These are phyloP conservation scores for Massospora cicadina DNA, from an alignment of 371 early-diverging fungal species.

Conservation along the genomic window DNA sequence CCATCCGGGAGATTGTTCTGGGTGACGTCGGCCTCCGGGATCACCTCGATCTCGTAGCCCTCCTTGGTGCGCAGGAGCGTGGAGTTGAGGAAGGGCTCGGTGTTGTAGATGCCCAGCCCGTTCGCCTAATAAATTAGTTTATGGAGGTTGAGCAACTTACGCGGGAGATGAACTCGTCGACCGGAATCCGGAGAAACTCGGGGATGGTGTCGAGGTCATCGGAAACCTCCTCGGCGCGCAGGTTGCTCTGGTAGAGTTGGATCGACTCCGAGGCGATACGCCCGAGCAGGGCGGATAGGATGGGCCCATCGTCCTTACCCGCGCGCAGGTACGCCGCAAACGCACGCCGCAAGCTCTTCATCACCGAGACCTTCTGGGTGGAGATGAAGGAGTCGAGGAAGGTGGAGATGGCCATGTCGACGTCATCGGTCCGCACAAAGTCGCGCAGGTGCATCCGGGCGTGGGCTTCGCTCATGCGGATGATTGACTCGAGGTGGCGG, in stretches of 20 bases:
- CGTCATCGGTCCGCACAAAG: slow-evolving; percentile 79
- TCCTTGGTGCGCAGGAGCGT: neutral
- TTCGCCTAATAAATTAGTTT: neutral
- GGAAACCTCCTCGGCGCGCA: neutral
- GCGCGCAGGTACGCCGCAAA: neutral
- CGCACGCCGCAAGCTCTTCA: slow-evolving; percentile 47
- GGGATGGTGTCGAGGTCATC: neutral
- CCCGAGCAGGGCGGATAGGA: neutral
- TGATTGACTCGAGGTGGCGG: slow-evolving; percentile 96
- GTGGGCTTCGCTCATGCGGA: slow-evolving; percentile 94
- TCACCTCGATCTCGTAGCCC: neutral
- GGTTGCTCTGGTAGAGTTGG: neutral
- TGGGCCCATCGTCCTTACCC: neutral
- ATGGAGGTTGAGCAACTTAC: neutral
- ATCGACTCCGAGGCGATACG: slow-evolving; percentile 13
- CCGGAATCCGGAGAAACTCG: neutral
- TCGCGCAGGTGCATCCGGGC: slow-evolving; percentile 97
- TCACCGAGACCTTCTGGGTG: slow-evolving; percentile 94
- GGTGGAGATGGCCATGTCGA: slow-evolving; percentile 90
- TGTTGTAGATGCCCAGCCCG: neutral
- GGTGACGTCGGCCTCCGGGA: neutral
- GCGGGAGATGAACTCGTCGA: neutral
- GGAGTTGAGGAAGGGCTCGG: neutral
- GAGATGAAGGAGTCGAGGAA: slow-evolving; percentile 88
- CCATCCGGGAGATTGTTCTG: neutral